A percentile compares a stretch with the other conserved stretches of the same genome.
These are phyloP conservation scores for Zizania palustris DNA, from an alignment of 202 grass and related monocot genomes.

Conservation along the genomic window DNA sequence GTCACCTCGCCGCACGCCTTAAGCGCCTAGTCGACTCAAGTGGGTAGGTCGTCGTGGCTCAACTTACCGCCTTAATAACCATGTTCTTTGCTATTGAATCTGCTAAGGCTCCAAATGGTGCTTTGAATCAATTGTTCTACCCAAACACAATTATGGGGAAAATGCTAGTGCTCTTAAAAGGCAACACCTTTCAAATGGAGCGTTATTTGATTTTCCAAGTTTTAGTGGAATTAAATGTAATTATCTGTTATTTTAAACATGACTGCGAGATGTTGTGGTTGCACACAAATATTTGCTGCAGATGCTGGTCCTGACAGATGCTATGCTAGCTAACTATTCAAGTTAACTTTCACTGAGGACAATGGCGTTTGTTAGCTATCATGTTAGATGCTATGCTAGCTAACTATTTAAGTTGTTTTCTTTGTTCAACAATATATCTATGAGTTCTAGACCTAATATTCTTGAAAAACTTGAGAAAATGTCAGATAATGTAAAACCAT, in stretches of 20 bases:
- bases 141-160: not conserved
- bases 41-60: too few species aligned
- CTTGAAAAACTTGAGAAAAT: constrained; percentile 13
- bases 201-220: not conserved
- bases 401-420: constrained; percentile 21
- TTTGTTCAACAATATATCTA: not conserved
- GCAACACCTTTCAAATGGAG: not conserved
- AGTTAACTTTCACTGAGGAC: not conserved
- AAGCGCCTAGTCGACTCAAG: too few species aligned
- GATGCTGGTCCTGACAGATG: constrained; percentile 13
- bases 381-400: too few species aligned
- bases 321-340: constrained; percentile 5
- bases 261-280: not conserved
- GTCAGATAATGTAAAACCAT: not conserved
- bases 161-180: not conserved
- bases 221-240: constrained; percentile 1
- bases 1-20: too few species aligned
- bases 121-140: not conserved
- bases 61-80: too few species aligned
- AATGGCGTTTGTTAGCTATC: constrained; percentile 1
- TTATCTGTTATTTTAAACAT: not conserved
- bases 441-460: not conserved
- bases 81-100: not conserved
- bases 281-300: not conserved
- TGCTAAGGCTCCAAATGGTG: not conserved